These are phyloP conservation scores for Citrus unshiu DNA, from an alignment of 345 rosid species.

Conservation along the genomic window DNA sequence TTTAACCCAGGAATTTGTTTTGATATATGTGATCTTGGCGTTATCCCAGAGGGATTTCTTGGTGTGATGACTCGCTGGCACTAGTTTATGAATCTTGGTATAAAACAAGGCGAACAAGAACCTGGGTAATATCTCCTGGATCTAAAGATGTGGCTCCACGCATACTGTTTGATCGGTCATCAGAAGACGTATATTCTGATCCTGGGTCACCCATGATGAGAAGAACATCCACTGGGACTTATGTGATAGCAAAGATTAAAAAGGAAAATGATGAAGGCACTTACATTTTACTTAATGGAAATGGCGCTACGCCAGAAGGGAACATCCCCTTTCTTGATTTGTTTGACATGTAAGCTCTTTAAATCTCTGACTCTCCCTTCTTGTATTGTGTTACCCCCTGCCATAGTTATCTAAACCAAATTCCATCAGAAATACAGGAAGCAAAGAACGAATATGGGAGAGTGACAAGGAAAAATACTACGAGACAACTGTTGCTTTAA, in stretches of 20 bases:
- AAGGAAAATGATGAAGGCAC: slow-evolving; percentile 66
- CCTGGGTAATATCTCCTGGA: slow-evolving; percentile 91
- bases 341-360: slow-evolving; percentile 82
- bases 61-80: slow-evolving; percentile 95
- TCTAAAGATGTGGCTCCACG: slow-evolving; percentile 61
- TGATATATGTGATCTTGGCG: slow-evolving; percentile 12
- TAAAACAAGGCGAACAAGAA: slow-evolving; percentile 81
- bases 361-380: neutral
- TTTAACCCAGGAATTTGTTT: neutral
- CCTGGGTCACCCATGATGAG: slow-evolving; percentile 97
- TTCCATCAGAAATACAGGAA: slow-evolving; percentile 75
- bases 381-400: slow-evolving; percentile 12
- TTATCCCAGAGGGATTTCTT: slow-evolving; percentile 72
- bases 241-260: slow-evolving; percentile 84
- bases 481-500: slow-evolving; percentile 84
- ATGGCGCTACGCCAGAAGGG: slow-evolving; percentile 96
- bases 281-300: slow-evolving; percentile 78
- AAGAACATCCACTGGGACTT: slow-evolving; percentile 71
- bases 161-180: slow-evolving; percentile 91
- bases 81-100: slow-evolving; percentile 95
- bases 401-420: slow-evolving; percentile 24
- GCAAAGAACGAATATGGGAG: slow-evolving; percentile 96
- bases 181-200: slow-evolving; percentile 97
- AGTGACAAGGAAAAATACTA: slow-evolving; percentile 88
- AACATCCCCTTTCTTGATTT: slow-evolving; percentile 95